A percentile compares a stretch with the other conserved stretches of the same genome.
Conservation (phyloP, 768 basidiomycete species). For the Mrakia blollopis region DNA sequence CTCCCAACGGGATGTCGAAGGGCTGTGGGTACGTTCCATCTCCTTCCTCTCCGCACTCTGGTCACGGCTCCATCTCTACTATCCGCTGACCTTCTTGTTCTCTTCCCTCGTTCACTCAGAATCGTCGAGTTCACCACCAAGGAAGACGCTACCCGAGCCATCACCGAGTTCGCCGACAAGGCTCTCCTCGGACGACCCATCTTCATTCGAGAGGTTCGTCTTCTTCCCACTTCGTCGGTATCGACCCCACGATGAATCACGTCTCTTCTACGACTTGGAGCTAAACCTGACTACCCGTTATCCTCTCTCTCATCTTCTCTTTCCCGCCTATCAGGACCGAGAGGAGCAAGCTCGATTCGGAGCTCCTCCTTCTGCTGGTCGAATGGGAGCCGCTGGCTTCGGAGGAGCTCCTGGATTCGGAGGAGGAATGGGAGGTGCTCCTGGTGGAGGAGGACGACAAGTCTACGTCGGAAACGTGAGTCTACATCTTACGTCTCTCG, state of each 20-base stretch:
- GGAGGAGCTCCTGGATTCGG: slow-evolving; percentile 8
- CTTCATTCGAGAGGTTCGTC: slow-evolving; percentile 86
- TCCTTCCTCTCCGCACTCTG: neutral
- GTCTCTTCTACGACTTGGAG: too few relatives aligned
- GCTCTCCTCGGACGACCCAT: slow-evolving; percentile 87
- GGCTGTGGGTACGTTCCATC: slow-evolving; percentile 83
- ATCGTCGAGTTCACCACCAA: slow-evolving; percentile 91
- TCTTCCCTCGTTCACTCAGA: slow-evolving; percentile 47
- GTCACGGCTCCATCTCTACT: neutral
- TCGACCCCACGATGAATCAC: neutral
- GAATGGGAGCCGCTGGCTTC: slow-evolving; percentile 60
- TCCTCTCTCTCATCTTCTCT: neutral
- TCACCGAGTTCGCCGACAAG: slow-evolving; percentile 84
- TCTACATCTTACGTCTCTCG: neutral
- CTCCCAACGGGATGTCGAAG: slow-evolving; percentile 93
- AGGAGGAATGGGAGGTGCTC: slow-evolving; percentile 32
- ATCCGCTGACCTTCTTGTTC: slow-evolving; percentile 1
- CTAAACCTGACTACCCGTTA: neutral
- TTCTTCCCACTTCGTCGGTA: neutral
- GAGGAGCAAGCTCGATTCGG: slow-evolving; percentile 95
- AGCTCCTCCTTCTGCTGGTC: slow-evolving; percentile 88
- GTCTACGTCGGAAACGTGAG: slow-evolving; percentile 34
- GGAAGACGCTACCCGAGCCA: slow-evolving; percentile 83
- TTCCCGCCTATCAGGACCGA: slow-evolving; percentile 63
- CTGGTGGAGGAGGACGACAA: slow-evolving; percentile 10